These are phyloP conservation scores for Saccharum hybrid DNA, from an alignment of 202 grass and related monocot genomes.

Conservation along the genomic window DNA sequence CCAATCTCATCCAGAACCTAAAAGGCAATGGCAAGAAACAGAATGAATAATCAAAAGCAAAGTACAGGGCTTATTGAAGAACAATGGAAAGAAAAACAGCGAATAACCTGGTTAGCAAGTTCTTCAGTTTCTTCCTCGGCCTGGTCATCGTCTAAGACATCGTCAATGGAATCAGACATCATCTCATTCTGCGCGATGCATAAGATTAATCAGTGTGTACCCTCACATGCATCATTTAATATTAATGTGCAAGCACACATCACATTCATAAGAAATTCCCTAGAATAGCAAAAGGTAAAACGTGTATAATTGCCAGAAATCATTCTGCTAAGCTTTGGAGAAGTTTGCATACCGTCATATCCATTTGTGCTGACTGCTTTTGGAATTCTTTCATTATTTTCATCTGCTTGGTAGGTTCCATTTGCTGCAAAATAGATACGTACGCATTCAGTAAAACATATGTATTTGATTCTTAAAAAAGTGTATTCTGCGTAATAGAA, in stretches of 20 bases:
- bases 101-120: slow-evolving; percentile 80
- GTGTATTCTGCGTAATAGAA: background rate
- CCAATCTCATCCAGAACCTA: slow-evolving; percentile 99
- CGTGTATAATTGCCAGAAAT: slow-evolving; percentile 34
- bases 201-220: slow-evolving; percentile 24
- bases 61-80: background rate
- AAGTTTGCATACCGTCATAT: slow-evolving; percentile 70
- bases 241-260: slow-evolving; percentile 9
- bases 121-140: slow-evolving; percentile 95
- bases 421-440: slow-evolving; percentile 71
- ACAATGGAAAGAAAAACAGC: slow-evolving; percentile 26
- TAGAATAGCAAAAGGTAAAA: background rate
- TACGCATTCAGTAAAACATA: slow-evolving; percentile 3
- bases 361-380: slow-evolving; percentile 89
- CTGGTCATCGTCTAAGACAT: slow-evolving; percentile 76
- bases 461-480: background rate
- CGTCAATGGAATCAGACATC: slow-evolving; percentile 85
- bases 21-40: slow-evolving; percentile 43
- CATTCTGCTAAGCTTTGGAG: slow-evolving; percentile 31
- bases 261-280: slow-evolving; percentile 25
- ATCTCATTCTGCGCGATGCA: slow-evolving; percentile 81
- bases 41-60: slow-evolving; percentile 21
- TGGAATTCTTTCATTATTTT: slow-evolving; percentile 97
- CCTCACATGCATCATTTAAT: slow-evolving; percentile 21
- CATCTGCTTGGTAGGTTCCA: slow-evolving; percentile 88